Conservation (phyloP, 768 basidiomycete genomes). For the Boletus reticulatus region DNA sequence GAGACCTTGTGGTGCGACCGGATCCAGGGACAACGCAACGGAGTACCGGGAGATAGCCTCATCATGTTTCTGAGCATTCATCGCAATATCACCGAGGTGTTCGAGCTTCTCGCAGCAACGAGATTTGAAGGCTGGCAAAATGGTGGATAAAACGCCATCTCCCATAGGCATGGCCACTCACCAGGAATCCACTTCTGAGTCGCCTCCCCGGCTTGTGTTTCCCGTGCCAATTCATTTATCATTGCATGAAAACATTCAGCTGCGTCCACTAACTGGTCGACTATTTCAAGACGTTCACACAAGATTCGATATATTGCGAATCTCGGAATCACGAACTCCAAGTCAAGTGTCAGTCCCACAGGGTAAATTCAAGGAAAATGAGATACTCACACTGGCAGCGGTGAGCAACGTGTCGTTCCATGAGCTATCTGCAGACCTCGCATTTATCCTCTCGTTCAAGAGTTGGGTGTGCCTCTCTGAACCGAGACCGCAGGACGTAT, state of each 20-base stretch:
- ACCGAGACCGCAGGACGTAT: background rate
- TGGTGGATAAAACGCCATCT: background rate
- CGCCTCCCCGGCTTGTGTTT: background rate
- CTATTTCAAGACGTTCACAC: background rate
- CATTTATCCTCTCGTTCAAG: background rate
- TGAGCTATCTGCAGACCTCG: background rate
- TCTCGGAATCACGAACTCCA: background rate
- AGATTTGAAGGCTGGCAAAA: background rate
- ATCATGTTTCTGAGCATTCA: background rate
- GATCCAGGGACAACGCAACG: background rate
- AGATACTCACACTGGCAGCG: background rate
- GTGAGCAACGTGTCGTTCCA: background rate
- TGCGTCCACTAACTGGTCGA: background rate
- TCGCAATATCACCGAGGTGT: background rate
- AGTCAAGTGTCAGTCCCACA: background rate
- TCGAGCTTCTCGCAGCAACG: background rate
- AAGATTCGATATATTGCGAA: background rate
- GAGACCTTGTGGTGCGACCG: background rate
- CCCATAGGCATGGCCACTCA: background rate
- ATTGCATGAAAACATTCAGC: background rate
- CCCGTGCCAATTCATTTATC: background rate
- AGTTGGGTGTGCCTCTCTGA: background rate
- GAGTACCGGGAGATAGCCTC: background rate
- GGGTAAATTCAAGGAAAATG: background rate
- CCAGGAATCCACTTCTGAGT: background rate